Conservation (phyloP, 2,329 filamentous ascomycete genomes). For the Hypoxylon sp. region DNA sequence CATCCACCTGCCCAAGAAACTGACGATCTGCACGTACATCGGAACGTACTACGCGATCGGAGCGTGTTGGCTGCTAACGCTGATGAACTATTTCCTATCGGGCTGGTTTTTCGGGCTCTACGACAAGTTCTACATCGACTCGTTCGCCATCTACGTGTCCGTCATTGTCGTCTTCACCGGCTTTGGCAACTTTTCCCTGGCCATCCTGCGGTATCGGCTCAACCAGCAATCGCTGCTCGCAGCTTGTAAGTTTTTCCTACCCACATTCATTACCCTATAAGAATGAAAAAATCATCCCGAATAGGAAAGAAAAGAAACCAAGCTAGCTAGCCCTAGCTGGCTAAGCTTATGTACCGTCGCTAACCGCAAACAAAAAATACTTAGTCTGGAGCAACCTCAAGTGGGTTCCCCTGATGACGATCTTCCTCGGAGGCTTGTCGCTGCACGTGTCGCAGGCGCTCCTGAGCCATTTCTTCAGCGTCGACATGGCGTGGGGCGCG, state of each 20-base stretch:
- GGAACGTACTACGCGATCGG: constrained; percentile 84
- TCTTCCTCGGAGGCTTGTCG: constrained; percentile 55
- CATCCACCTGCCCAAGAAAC: constrained; percentile 78
- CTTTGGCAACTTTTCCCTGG: constrained; percentile 55
- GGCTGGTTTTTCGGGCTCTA: constrained; percentile 67
- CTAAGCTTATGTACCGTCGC: too few relatives aligned
- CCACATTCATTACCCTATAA: too few relatives aligned
- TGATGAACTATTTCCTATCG: constrained; percentile 77
- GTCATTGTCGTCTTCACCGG: constrained; percentile 48
- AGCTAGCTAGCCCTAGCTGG: constrained; percentile 12
- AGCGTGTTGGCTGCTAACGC: constrained; percentile 77
- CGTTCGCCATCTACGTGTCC: constrained; percentile 47
- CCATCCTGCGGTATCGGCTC: constrained; percentile 66
- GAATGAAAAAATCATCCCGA: background rate
- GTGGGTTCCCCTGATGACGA: constrained; percentile 52
- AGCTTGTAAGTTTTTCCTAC: constrained; percentile 48
- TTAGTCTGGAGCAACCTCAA: constrained; percentile 64
- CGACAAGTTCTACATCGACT: constrained; percentile 74
- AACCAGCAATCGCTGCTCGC: constrained; percentile 58
- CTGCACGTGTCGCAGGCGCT: constrained; percentile 53
- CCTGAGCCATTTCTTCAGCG: constrained; percentile 52
- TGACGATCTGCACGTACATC: constrained; percentile 79
- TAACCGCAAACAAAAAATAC: too few relatives aligned
- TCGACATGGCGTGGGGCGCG: constrained; percentile 53
- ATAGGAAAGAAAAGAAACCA: constrained; percentile 7